phyloP scores from a whole-genome alignment of 1,284 basidiomycete species.

The Cutaneotrichosporon spelunceum region DNA sequence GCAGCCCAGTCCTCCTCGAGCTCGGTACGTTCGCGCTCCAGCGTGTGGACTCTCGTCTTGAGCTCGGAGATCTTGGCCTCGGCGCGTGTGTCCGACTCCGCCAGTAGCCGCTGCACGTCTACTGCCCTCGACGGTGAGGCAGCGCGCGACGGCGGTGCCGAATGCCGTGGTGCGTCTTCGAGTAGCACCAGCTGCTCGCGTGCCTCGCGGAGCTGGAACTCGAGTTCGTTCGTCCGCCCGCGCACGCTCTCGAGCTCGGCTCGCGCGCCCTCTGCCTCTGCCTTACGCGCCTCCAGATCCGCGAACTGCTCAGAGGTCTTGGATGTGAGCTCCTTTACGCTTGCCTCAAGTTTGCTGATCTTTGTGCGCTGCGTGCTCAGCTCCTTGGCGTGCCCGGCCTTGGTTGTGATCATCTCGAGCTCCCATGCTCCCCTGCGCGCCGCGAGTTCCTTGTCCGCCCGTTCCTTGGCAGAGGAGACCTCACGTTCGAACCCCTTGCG shows the following conservation, averaged over 20 bases:
- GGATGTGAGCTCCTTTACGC: slow-evolving; percentile 62
- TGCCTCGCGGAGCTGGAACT: slow-evolving; percentile 77
- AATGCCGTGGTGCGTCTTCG: slow-evolving; percentile 56
- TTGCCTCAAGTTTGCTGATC: slow-evolving; percentile 67
- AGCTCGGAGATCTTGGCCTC: slow-evolving; percentile 71
- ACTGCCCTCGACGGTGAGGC: slow-evolving; percentile 50
- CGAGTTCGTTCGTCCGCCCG: slow-evolving; percentile 72
- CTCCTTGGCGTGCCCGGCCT: slow-evolving; percentile 69
- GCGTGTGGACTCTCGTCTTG: slow-evolving; percentile 51
- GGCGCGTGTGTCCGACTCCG: slow-evolving; percentile 69
- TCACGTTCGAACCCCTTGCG: slow-evolving; percentile 75
- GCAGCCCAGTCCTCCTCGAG: slow-evolving; percentile 79
- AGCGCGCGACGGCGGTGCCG: background rate
- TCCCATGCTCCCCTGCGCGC: slow-evolving; percentile 69
- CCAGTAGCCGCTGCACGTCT: slow-evolving; percentile 72
- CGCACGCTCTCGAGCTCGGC: slow-evolving; percentile 69
- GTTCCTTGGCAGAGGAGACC: slow-evolving; percentile 60
- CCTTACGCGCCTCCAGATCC: slow-evolving; percentile 76
- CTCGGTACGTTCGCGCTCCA: slow-evolving; percentile 49
- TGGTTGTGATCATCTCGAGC: slow-evolving; percentile 66
- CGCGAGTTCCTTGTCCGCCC: slow-evolving; percentile 66
- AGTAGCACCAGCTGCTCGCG: slow-evolving; percentile 67
- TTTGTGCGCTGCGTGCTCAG: slow-evolving; percentile 61
- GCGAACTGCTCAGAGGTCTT: slow-evolving; percentile 79
- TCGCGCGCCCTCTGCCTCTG: slow-evolving; percentile 76